A percentile compares a stretch with the other conserved stretches of the same genome.
Evolutionary conservation across 2,329 filamentous ascomycete species (phyloP).

Genomic region (Xylaria sp.): DNA sequence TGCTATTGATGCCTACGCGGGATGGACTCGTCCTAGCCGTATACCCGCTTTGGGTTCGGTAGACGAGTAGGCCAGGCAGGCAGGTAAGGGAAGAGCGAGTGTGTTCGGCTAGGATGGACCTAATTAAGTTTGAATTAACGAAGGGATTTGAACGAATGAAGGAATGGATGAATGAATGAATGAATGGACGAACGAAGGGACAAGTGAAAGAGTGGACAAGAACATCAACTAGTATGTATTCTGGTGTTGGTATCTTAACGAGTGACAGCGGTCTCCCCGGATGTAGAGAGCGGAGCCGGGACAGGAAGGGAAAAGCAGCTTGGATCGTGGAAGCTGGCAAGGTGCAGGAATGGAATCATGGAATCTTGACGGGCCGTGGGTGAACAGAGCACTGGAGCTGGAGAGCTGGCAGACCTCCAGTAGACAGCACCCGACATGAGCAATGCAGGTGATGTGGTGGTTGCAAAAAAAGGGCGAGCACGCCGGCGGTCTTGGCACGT

Average conservation of each 20-base stretch:
- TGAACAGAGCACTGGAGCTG: no score
- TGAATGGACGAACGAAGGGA: background rate
- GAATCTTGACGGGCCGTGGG: no score
- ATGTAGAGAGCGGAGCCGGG: background rate
- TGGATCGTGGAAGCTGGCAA: background rate
- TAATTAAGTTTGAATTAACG: background rate
- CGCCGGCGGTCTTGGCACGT: no score
- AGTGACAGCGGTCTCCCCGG: background rate
- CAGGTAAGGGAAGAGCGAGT: background rate
- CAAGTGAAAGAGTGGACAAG: conserved; percentile 1
- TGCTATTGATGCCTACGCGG: background rate
- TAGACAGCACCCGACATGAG: no score
- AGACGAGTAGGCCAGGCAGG: no score
- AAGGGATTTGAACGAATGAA: background rate
- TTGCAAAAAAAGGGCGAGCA: background rate
- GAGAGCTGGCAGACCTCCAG: no score
- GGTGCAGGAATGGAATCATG: no score
- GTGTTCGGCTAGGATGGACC: background rate
- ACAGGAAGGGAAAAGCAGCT: background rate
- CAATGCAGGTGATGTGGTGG: background rate
- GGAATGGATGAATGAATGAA: background rate
- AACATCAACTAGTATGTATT: background rate
- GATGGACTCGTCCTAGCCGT: background rate
- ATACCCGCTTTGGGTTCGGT: no score
- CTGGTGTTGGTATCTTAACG: background rate